Evolutionary conservation across 495 filamentous ascomycete species (phyloP).

Genomic region (Friedmanniomyces simplex): DNA sequence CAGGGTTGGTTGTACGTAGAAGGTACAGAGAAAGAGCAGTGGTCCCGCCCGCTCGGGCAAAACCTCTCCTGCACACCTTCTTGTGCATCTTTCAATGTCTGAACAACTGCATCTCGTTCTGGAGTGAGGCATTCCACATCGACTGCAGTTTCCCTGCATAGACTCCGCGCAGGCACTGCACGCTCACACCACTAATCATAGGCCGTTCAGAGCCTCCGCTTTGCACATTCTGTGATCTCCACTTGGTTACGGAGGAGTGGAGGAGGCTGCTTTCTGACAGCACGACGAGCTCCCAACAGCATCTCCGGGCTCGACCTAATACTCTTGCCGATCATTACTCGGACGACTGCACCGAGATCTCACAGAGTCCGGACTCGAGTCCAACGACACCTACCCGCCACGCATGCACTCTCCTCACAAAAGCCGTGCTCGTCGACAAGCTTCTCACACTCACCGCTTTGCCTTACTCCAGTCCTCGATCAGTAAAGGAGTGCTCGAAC

Average conservation of each 20-base stretch:
- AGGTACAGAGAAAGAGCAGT: background rate
- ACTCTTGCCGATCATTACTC: background rate
- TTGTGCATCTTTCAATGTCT: background rate
- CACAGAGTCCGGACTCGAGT: too few relatives aligned
- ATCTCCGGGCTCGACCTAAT: background rate
- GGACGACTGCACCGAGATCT: background rate
- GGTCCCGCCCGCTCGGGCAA: background rate
- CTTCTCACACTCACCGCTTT: too few relatives aligned
- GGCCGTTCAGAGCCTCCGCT: too few relatives aligned
- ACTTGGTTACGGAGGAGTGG: background rate
- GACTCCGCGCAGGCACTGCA: background rate
- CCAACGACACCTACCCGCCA: too few relatives aligned
- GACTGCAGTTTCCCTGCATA: background rate
- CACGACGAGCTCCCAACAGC: background rate
- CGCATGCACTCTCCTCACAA: too few relatives aligned
- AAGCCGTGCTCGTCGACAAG: too few relatives aligned
- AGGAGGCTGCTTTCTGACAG: background rate
- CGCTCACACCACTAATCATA: too few relatives aligned
- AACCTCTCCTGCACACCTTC: too few relatives aligned
- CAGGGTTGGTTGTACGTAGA: background rate
- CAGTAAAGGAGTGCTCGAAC: too few relatives aligned
- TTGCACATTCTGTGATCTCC: background rate
- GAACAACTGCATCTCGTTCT: background rate
- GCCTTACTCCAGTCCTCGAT: too few relatives aligned
- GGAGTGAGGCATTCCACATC: background rate